Evolutionary conservation across 116 monocot species (phyloP), one percentile per base, ranked within the genome.

Genomic region (Dioscorea cayenensis): DNA sequence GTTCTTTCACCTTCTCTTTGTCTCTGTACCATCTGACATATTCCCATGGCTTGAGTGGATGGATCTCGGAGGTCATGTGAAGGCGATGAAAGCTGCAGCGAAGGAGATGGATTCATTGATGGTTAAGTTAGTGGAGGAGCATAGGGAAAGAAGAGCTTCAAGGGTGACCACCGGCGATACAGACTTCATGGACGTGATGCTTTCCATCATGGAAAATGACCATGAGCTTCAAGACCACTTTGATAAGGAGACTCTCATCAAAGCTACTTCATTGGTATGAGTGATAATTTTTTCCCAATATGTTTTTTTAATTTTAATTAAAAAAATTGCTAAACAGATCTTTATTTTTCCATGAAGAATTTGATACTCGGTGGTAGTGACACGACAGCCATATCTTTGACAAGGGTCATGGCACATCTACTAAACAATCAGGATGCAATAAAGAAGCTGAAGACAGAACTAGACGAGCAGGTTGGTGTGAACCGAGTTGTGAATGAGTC

Each of bases 181-280:
- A 5, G 82, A 83, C 35, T 79, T 83, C 60, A 79, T 83, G 58
- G 79, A 79, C 29, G 69, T 76, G 36, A 79, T 83, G 68, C 49
- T 79, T n/a, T 68, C 78, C 7, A 59, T 36, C 43, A 65, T 79
- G 14, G 51, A 64, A 2, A 65, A 69, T 10, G 72, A 32, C 18
- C 63, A 76, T 3, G 23, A 69, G 1, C 22, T 52, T 1, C 43
- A 43, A 4, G 71, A 63, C 62, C 63, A 51, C 51, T 11, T 58
- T 9, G 72, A 79, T 61, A 16, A 49, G 0, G 79, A 83, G 32
- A 83, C 52, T 0, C 55, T 76, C 13, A 69, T 83, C 64, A 83
- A 83, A 67, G 72, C 79, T 13, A 70, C 76, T 2, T 76, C 72
- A 20, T 75, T 83, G 82, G 82, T 75, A 64, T 36, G 6, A 5